Evolutionary conservation across 129 eudicot genomes (phyloP), one percentile per base, ranked within the genome.

Genomic region (Artemisia annua): DNA sequence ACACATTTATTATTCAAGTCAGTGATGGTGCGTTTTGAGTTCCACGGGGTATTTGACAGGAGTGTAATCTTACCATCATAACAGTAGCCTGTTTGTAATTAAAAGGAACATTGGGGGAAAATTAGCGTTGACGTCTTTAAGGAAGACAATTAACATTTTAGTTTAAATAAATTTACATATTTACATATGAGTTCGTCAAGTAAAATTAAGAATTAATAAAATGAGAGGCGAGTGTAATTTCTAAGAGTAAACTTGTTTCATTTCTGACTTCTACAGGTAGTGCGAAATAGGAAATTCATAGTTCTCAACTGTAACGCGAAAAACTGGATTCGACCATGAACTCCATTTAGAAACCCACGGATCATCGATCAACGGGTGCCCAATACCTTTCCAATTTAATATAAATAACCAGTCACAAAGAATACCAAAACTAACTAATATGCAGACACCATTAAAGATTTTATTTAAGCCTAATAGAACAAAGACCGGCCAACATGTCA

Each of bases 271-370:
- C 16, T 39, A 53, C 64, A 64, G 48, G 28, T 64, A 10, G 12
- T 35, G 24, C 50, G 53, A 44, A 32, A 53, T 12, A 51, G 19
- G 19, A 1, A 48, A 51, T 16, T 16, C 55, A 63, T 51, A 55
- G 26, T 55, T 70, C 66, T 70, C 6, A n/a, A 56, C 43, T 55
- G 32, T 11, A 63, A 18, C 11, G 53, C 35, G 19, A 54, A 70
- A 20, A 69, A 53, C 3, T 11, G 11, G 22, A 32, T 53, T 62
- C 1, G 20, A 62, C 67, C 48, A 62, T 14, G 12, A 61, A 61
- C 46, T 63, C 78, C 32, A 49, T 18, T 66, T 24, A 20, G 35
- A 54, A 64, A 5, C 44, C 52, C 72, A 30, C 39, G 62, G 78
- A 18, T 63, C 16, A 26, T 44, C 54, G 39, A 75, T 19, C 19